phyloP scores from a whole-genome alignment of 2,329 filamentous ascomycete genomes.

The Beauveria pseudobassiana region DNA sequence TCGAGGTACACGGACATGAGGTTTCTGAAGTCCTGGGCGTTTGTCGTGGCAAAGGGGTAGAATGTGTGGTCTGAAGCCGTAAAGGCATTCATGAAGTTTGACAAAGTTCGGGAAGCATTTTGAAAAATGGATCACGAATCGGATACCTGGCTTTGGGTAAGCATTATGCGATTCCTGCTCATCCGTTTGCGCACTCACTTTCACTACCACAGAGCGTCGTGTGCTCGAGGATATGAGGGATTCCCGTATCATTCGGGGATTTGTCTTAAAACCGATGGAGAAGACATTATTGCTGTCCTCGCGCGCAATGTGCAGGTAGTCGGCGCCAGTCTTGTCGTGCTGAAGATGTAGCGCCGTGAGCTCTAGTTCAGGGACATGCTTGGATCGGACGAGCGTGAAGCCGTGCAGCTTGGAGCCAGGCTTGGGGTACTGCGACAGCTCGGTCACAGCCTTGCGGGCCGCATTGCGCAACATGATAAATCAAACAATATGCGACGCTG shows the following conservation, averaged over 20 bases:
- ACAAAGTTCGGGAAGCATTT: constrained; percentile 97
- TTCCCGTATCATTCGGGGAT: constrained; percentile 93
- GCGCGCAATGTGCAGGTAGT: constrained; percentile 90
- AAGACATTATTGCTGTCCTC: constrained; percentile 99
- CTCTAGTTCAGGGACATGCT: constrained; percentile 90
- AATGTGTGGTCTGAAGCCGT: constrained; percentile 94
- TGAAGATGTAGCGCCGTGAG: constrained; percentile 83
- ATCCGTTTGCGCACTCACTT: constrained; percentile 44
- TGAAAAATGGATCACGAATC: constrained; percentile 98
- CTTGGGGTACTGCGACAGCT: constrained; percentile 66
- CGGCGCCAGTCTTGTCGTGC: constrained; percentile 91
- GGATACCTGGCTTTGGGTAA: constrained; percentile 61
- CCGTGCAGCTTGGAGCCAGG: constrained; percentile 84
- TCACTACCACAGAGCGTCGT: constrained; percentile 93
- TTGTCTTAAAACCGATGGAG: constrained; percentile 98
- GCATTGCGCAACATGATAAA: constrained; percentile 44
- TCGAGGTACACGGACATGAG: constrained; percentile 95
- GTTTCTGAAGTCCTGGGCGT: constrained; percentile 90
- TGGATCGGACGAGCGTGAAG: constrained; percentile 81
- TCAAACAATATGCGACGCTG: background rate
- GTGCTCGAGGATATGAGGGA: constrained; percentile 96
- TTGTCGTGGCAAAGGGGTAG: constrained; percentile 96
- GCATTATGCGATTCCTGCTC: constrained; percentile 12
- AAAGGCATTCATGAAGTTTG: constrained; percentile 99
- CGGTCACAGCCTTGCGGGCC: constrained; percentile 60